These are phyloP conservation scores for Meira nashicola DNA, from an alignment of 1,284 basidiomycete species.

Conservation along the genomic window DNA sequence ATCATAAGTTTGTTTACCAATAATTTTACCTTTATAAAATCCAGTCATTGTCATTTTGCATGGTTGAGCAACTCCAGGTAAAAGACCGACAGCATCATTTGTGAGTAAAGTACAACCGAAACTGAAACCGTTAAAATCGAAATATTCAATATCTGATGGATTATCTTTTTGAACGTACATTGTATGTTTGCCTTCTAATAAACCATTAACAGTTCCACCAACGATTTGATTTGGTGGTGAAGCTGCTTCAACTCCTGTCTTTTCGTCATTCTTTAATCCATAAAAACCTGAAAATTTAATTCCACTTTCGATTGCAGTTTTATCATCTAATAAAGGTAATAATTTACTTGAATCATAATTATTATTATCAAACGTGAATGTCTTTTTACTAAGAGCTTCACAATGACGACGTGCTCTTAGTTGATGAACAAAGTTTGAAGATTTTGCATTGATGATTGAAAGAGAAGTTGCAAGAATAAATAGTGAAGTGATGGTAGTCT, in stretches of 20 bases:
- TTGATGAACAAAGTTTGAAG: too few species aligned
- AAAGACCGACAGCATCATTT: background rate
- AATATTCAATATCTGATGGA: background rate
- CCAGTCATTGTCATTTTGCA: constrained; percentile 2
- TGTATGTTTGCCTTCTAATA: background rate
- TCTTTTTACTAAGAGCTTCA: too few species aligned
- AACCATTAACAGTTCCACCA: background rate
- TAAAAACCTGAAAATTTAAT: background rate
- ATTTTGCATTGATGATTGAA: too few species aligned
- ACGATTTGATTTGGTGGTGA: constrained; percentile 1
- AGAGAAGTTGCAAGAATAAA: too few species aligned
- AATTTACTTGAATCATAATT: too few species aligned
- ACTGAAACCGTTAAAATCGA: background rate
- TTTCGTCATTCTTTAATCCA: background rate
- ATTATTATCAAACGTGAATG: too few species aligned
- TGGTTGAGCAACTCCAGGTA: background rate
- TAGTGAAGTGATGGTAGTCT: too few species aligned
- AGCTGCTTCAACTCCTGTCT: background rate
- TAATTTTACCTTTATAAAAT: background rate
- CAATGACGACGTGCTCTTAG: too few species aligned
- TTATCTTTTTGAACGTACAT: background rate
- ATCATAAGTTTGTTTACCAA: background rate
- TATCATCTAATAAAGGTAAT: too few species aligned
- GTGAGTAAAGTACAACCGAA: background rate
- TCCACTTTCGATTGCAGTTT: background rate